phyloP scores from a whole-genome alignment of 2,329 filamentous ascomycete species.

The Magnaporthales sp. region DNA sequence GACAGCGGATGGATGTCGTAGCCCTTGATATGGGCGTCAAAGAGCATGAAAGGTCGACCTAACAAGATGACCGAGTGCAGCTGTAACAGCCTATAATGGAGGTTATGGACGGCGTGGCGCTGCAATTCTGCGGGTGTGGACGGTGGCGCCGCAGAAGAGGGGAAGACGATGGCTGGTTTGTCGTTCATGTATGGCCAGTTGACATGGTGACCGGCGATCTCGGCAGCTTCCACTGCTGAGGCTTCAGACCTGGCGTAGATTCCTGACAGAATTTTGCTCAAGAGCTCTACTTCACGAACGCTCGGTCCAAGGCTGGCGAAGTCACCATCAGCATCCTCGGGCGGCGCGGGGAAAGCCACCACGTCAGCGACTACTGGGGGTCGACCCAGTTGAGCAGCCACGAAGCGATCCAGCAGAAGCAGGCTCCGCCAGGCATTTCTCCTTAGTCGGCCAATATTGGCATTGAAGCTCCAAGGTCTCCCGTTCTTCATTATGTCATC shows the following conservation, averaged over 20 bases:
- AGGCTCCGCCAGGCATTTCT: conserved; percentile 56
- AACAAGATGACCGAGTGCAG: conserved; percentile 55
- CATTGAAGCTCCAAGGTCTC: conserved; percentile 7
- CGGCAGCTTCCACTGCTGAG: conserved; percentile 46
- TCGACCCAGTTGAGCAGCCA: conserved; percentile 53
- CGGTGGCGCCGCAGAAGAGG: background rate
- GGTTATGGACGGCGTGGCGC: conserved; percentile 37
- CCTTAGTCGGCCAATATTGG: conserved; percentile 34
- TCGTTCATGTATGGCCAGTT: conserved; percentile 2
- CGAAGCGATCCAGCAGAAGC: conserved; percentile 55
- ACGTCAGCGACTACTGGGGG: conserved; percentile 53
- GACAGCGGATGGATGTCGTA: conserved; percentile 22
- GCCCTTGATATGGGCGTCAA: conserved; percentile 35
- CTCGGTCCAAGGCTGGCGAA: conserved; percentile 38
- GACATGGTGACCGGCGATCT: conserved; percentile 46
- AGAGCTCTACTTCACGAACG: conserved; percentile 47
- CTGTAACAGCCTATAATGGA: conserved; percentile 54
- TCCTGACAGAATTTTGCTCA: conserved; percentile 48
- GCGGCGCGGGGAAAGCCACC: conserved; percentile 43
- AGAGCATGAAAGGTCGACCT: conserved; percentile 55
- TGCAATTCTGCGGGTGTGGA: background rate
- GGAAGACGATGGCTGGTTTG: background rate
- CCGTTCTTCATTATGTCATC: conserved; percentile 3
- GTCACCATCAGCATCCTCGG: conserved; percentile 6
- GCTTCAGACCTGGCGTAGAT: conserved; percentile 53